Evolutionary conservation across 108 stramenopile genomes (phyloP).

Genomic region (Mayamaea pseudoterrestris): DNA sequence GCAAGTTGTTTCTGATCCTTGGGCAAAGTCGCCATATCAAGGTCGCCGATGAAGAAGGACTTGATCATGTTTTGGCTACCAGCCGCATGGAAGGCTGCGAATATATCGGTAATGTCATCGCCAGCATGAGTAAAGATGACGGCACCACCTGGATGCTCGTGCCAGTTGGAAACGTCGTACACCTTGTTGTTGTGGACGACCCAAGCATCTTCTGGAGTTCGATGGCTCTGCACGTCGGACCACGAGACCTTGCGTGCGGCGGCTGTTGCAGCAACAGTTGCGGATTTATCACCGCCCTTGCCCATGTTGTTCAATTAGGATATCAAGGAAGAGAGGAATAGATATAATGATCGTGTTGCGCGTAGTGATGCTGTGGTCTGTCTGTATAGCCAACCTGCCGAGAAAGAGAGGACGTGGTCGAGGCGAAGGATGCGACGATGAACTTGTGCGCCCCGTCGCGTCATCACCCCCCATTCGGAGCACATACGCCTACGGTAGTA

Average conservation of each 20-base stretch:
- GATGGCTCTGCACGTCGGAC: conserved; percentile 88
- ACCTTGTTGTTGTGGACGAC: conserved; percentile 91
- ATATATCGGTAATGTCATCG: conserved; percentile 98
- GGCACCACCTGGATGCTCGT: conserved; percentile 92
- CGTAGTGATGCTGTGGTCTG: no score
- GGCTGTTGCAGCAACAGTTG: conserved; percentile 2
- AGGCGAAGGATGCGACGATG: no score
- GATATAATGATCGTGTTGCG: no score
- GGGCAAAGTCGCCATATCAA: conserved; percentile 67
- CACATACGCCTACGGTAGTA: no score
- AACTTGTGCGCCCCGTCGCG: no score
- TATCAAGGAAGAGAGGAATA: no score
- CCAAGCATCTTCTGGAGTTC: conserved; percentile 90
- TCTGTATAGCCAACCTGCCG: no score
- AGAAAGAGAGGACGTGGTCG: no score
- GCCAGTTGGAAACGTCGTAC: conserved; percentile 95
- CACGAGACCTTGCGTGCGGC: conserved; percentile 60
- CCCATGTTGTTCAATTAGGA: conserved; percentile 72
- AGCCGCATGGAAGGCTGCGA: conserved; percentile 95
- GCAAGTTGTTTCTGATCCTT: conserved; percentile 72
- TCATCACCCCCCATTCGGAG: no score
- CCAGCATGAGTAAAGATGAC: conserved; percentile 99
- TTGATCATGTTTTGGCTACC: conserved; percentile 84
- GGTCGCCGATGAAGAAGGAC: conserved; percentile 88
- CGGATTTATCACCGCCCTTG: conserved; percentile 66